Base-by-base conservation (phyloP, 2,329 filamentous ascomycete genomes). In the Sarocladium brachiariae region DNA sequence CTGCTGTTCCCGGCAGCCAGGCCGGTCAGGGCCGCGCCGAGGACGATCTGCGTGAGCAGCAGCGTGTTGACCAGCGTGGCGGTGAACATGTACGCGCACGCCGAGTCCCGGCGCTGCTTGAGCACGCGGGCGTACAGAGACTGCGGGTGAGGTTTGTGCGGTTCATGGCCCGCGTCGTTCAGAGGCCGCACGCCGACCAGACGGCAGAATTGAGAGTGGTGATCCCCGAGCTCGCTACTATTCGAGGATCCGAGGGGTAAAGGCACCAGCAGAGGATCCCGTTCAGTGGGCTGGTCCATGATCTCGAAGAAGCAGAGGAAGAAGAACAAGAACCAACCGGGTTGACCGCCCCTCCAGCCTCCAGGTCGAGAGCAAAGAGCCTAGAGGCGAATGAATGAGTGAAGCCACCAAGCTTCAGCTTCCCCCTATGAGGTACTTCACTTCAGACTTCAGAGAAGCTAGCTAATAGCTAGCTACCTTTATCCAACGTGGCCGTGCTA, bases 1-100 rank as follows among this genome's bases (percentile, higher is more conserved):
- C 47, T 55, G 52, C 54, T 56, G 50, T 55, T 34, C 31, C 53
- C 55, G 30, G 57, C 55, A 31, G 39, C 57, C n/a, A 58, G 54
- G n/a, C 53, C 57, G 23, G 57, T 58, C 33, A 58, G 46, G 11
- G 55, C 50, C 2, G 57, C 57, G 37, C 57, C 57, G 30, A 58
- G 54, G 10, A 58, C 54, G 5, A 58, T 51, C 49, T 58, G 57
- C 16, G 50, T 50, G 7, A 57, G 51, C 23, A 58, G 51, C 49
- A 57, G 52, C 4, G 53, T 55, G 51, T 58, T 58, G 54, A 55
- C 39, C 5, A 58, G 51, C 21, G 56, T 51, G 14, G 56, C 54
- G 18, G 55, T 56, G 45, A 57, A 54, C 14, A 53, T 49, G 49
- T 58, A 56, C 3, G 53, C 54, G 53, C 51, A 54, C 45, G 41